Percentiles rank a stretch among this genome's conserved stretches.
Evolutionary conservation across 2,329 filamentous ascomycete genomes (phyloP).

Genomic region (Didymella sp.): DNA sequence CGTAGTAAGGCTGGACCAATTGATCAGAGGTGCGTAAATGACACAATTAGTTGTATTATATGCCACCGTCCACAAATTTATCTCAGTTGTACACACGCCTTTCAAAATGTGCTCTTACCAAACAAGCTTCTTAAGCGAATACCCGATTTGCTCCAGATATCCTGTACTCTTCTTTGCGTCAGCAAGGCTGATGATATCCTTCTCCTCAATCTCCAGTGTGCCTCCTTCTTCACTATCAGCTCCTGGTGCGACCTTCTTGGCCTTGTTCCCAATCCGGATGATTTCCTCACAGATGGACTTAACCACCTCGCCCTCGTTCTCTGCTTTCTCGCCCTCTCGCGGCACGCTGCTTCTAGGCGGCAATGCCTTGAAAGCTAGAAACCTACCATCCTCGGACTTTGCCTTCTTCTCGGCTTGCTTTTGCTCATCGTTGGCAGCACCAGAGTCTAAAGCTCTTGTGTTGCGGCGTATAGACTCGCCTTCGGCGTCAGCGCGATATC

Average conservation of each 20-base stretch:
- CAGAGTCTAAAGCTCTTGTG: constrained; percentile 74
- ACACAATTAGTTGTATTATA: no score
- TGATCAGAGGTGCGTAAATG: no score
- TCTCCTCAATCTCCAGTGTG: constrained; percentile 58
- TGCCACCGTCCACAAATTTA: no score
- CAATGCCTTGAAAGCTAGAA: constrained; percentile 65
- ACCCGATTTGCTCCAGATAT: constrained; percentile 83
- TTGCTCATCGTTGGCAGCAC: constrained; percentile 36
- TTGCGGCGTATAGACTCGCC: constrained; percentile 80
- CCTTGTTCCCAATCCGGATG: constrained; percentile 67
- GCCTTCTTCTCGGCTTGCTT: constrained; percentile 26
- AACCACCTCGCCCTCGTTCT: constrained; percentile 62
- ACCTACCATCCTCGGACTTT: constrained; percentile 35
- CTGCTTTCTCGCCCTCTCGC: constrained; percentile 32
- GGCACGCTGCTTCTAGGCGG: constrained; percentile 55
- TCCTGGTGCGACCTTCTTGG: constrained; percentile 48
- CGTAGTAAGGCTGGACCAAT: no score
- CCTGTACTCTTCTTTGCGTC: constrained; percentile 90
- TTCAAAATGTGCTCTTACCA: no score
- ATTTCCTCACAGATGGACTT: constrained; percentile 77
- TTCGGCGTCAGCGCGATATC: constrained; percentile 74
- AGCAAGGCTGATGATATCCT: constrained; percentile 79
- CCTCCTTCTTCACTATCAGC: constrained; percentile 36
- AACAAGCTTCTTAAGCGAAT: constrained; percentile 91
- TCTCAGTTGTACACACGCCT: no score